A percentile compares a stretch with the other conserved stretches of the same genome.
These are phyloP conservation scores for Hypoxylon sp. DNA, from an alignment of 2,329 filamentous ascomycete species.

Conservation along the genomic window DNA sequence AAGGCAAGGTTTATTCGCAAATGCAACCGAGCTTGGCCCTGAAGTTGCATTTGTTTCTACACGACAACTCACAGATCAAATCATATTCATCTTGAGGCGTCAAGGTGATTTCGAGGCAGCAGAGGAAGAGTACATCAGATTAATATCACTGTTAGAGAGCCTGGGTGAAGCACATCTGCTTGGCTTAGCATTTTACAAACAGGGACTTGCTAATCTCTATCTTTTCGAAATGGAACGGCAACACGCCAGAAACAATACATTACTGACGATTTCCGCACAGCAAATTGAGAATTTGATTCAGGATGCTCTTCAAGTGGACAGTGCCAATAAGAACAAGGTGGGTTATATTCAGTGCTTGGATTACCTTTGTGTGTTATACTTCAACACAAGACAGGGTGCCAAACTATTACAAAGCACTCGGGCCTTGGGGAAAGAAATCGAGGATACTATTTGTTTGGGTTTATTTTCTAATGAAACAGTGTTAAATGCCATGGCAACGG, in stretches of 20 bases:
- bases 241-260: neutral
- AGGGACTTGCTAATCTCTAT: neutral
- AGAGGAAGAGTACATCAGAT: neutral
- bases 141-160: neutral
- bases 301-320: neutral
- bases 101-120: slow-evolving; percentile 4
- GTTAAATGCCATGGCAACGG: neutral
- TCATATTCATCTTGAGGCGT: neutral
- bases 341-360: neutral
- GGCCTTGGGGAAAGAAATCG: too few species aligned
- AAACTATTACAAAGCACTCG: too few species aligned
- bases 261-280: neutral
- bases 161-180: neutral
- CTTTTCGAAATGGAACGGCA: neutral
- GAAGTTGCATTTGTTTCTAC: neutral
- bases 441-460: neutral
- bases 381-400: too few species aligned
- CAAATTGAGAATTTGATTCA: neutral
- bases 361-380: neutral
- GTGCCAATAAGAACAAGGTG: neutral
- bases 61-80: neutral
- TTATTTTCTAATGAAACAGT: neutral
- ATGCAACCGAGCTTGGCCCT: neutral
- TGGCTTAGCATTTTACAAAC: neutral
- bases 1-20: slow-evolving; percentile 4